Base-by-base conservation (phyloP, 2,329 filamentous ascomycete genomes). In the Phyllosticta citrichinensis region DNA sequence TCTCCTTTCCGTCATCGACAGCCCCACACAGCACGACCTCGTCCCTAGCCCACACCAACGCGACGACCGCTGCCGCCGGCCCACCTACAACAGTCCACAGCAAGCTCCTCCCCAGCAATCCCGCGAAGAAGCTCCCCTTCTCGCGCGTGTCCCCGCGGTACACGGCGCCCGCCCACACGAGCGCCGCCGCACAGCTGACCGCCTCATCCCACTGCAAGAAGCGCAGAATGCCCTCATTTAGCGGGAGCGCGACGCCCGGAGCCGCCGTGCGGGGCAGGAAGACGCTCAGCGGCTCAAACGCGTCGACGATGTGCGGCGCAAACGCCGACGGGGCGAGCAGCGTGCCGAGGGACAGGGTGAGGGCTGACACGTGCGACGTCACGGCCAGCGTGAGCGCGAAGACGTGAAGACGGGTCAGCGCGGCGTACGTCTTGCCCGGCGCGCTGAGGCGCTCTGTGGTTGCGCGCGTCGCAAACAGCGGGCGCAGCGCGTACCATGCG, bases 151-250 rank as follows among this genome's bases (percentile, higher is more conserved):
- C 54, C 47, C 40, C 24, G 24, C 56, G 27, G 30, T 57, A 61
- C 25, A 57, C 2, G 6, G 25, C 33, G 9, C 8, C 54, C 12
- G 54, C 58, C 58, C 58, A 61, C 19, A 61, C 47, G 5, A 57
- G 25, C 11, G 27, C 14, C 19, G 58, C 50, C 0, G 10, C 27
- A 14, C 24, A 22, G 47, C 54, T 56, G 27, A 61, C 58, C 14
- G 14, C 25, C 50, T 61, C 58, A 47, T 61, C 58, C 58, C 58
- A 61, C 50, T 61, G 58, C 58, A 61, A 52, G 50, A 61, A 57
- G 2, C 58, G 40, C n/a, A 27, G 47, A 3, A 35, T 20, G 58
- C 47, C 54, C 11, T 57, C 54, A 6, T 47, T 47, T 1, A 61
- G 10, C 1, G 20, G 1, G 2, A n/a, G 24, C 12, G 11, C 8